These are phyloP conservation scores for Alternaria sp. DNA, from an alignment of 2,329 filamentous ascomycete genomes.

Conservation along the genomic window DNA sequence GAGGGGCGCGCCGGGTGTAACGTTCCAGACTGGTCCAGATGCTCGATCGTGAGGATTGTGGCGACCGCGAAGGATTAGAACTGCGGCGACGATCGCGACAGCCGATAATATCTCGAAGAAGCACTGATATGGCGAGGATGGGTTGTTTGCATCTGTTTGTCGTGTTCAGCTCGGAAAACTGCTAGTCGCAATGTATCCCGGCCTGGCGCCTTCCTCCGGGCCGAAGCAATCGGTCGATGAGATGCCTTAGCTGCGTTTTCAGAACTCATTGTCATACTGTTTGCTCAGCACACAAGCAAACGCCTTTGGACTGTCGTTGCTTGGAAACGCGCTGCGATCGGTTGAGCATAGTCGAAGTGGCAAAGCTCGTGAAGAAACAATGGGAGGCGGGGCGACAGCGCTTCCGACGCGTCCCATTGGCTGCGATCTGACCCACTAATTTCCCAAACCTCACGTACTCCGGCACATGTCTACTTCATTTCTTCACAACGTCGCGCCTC, in stretches of 20 bases:
- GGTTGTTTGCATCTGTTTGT: neutral
- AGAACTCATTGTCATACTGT: neutral
- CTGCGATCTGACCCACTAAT: neutral
- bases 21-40: slow-evolving; percentile 1
- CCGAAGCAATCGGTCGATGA: slow-evolving; percentile 9
- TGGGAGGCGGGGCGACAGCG: neutral
- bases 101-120: neutral
- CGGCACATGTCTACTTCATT: neutral
- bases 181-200: slow-evolving; percentile 3
- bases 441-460: neutral
- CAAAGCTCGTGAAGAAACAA: neutral
- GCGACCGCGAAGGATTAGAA: neutral
- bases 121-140: neutral
- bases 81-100: neutral
- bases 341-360: neutral
- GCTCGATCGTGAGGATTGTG: neutral
- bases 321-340: neutral
- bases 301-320: neutral
- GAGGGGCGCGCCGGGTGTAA: neutral
- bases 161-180: neutral
- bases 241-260: neutral
- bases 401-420: neutral
- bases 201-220: slow-evolving; percentile 1
- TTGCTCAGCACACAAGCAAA: neutral
- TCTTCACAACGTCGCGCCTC: neutral